A percentile compares a stretch with the other conserved stretches of the same genome.
Evolutionary conservation across 176 grass and related monocot genomes (phyloP).

Genomic region (Rhynchospora breviuscula): DNA sequence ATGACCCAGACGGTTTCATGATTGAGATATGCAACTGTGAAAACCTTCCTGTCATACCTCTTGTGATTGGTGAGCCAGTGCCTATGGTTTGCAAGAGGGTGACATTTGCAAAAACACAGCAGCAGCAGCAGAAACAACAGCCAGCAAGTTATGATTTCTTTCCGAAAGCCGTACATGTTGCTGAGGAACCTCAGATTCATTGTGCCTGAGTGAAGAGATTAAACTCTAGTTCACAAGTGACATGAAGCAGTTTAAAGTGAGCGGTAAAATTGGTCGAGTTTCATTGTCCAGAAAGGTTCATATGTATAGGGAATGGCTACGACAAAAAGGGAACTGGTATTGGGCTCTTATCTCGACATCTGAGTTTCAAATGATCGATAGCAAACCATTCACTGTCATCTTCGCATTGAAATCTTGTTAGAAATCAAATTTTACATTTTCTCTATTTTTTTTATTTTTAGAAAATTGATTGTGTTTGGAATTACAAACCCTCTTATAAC

Average conservation of each 20-base stretch:
- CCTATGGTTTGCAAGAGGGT: constrained; percentile 41
- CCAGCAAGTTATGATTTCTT: constrained; percentile 17
- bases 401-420: too few species aligned
- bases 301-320: too few species aligned
- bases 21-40: constrained; percentile 90
- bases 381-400: too few species aligned
- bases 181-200: constrained; percentile 57
- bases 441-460: too few species aligned
- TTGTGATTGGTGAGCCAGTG: constrained; percentile 27
- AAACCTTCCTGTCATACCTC: constrained; percentile 61
- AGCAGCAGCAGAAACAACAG: constrained; percentile 20
- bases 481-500: too few species aligned
- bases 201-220: constrained; percentile 31
- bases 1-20: constrained; percentile 96
- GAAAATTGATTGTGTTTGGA: too few species aligned
- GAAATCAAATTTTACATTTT: too few species aligned
- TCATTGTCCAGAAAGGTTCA: background rate
- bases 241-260: background rate
- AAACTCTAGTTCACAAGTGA: background rate
- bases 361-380: too few species aligned
- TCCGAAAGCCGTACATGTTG: constrained; percentile 31
- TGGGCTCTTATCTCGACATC: too few species aligned
- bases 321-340: too few species aligned
- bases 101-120: constrained; percentile 19
- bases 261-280: background rate